Evolutionary conservation across 1,139 yeast genomes (phyloP), one percentile per base, ranked within the genome.

Genomic region (Geotrichum europaeum): DNA sequence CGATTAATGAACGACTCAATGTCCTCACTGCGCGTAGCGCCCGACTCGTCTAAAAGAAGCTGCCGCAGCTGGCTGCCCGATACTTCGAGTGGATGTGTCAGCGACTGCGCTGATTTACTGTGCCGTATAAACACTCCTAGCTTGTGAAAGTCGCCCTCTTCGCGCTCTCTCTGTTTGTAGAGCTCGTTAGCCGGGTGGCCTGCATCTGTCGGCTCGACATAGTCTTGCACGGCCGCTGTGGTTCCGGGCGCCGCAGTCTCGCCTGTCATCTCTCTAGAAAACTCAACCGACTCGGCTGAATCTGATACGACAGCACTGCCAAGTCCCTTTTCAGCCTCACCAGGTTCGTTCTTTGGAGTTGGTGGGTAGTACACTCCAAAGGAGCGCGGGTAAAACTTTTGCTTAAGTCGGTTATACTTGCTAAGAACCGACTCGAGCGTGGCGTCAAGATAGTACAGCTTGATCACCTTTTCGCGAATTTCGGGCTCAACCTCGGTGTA

Each of bases 81-180:
- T 9, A 53, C 52, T 7, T 10, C 45, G 6, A 43, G 25, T 18
- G 53, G 43, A 4, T 52, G 53, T 9, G 20, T 22, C 30, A 52
- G 20, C 45, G 50, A 30, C n/a, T 49, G 49, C 3, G 51, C 12
- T 12, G 51, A 47, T 22, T 45, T 47, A 24, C 51, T 54, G n/a
- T 53, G 59, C 30, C 56, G 53, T 49, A 70, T 65, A 56, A 68
- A 69, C 12, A 74, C 65, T 18, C 96, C 96, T 83, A 89, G 84
- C 73, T 87, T 84, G 73, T 89, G 96, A 64, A 90, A 80, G 69
- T 89, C 96, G 66, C 97, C 97, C 77, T 91, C 97, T 73, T 91
- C 97, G 65, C 85, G 84, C 69, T 90, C 96, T 71, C 87, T 90
- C 50, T 51, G 87, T 24, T 91, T 64, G 51, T 69, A 40, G 10